These are phyloP conservation scores for Spergularia bocconei DNA, from an alignment of 148 eudicot species.

Conservation along the genomic window DNA sequence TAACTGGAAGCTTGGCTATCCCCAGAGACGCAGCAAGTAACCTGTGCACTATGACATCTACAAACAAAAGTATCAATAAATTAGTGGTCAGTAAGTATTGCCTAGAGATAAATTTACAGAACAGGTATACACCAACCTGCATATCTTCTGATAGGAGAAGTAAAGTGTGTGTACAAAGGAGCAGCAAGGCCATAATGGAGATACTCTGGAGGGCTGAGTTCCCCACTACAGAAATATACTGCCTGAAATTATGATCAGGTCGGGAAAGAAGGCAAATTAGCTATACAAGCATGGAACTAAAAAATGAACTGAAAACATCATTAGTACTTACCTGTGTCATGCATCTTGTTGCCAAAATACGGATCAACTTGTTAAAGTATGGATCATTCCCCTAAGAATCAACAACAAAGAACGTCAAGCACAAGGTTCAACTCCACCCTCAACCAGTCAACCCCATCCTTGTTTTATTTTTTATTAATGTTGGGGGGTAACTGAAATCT, in stretches of 20 bases:
- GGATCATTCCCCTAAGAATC: conserved; percentile 79
- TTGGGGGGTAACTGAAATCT: neutral
- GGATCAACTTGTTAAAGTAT: conserved; percentile 92
- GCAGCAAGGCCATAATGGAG: conserved; percentile 93
- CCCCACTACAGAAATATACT: conserved; percentile 97
- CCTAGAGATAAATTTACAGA: neutral
- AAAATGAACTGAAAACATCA: neutral
- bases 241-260: conserved; percentile 44
- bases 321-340: conserved; percentile 75
- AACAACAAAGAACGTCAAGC: conserved; percentile 3
- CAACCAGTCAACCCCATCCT: neutral
- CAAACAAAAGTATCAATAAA: conserved; percentile 26
- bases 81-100: neutral
- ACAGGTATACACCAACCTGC: conserved; percentile 49
- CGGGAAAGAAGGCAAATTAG: conserved; percentile 8
- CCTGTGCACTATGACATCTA: conserved; percentile 95
- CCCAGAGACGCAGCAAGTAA: conserved; percentile 93
- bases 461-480: no score
- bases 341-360: conserved; percentile 95
- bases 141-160: conserved; percentile 96
- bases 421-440: neutral
- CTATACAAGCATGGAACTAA: neutral
- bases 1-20: conserved; percentile 70
- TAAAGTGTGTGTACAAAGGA: conserved; percentile 87
- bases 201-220: conserved; percentile 85